A percentile compares a stretch with the other conserved stretches of the same genome.
These are phyloP conservation scores for Phaeoacremonium minimum DNA, from an alignment of 2,329 filamentous ascomycete species.

Conservation along the genomic window DNA sequence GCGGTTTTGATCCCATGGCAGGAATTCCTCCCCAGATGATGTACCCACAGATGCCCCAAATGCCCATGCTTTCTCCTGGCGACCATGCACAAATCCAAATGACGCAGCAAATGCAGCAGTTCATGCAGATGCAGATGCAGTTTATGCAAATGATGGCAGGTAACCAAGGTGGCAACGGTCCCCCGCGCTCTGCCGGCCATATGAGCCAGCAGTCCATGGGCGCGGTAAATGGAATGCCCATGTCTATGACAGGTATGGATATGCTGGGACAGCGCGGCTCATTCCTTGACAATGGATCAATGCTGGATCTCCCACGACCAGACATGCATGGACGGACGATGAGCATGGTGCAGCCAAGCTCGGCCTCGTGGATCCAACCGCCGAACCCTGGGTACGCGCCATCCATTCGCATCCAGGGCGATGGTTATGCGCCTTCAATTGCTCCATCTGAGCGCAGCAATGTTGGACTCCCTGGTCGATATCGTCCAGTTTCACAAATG, in stretches of 20 bases:
- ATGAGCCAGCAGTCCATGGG: slow-evolving; percentile 34
- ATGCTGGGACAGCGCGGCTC: slow-evolving; percentile 32
- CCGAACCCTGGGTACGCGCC: slow-evolving; percentile 39
- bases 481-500: slow-evolving; percentile 78
- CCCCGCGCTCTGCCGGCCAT: slow-evolving; percentile 19
- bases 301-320: slow-evolving; percentile 37
- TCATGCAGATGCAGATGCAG: slow-evolving; percentile 94
- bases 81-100: slow-evolving; percentile 77
- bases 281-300: slow-evolving; percentile 39
- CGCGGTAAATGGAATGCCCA: slow-evolving; percentile 27
- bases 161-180: slow-evolving; percentile 12
- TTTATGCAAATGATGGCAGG: slow-evolving; percentile 79
- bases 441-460: slow-evolving; percentile 95
- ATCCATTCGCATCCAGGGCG: slow-evolving; percentile 43
- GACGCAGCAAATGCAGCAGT: slow-evolving; percentile 78
- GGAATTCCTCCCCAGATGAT: slow-evolving; percentile 48
- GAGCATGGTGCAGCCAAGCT: slow-evolving; percentile 76
- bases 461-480: slow-evolving; percentile 81
- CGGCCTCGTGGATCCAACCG: slow-evolving; percentile 52
- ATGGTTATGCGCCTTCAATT: slow-evolving; percentile 81
- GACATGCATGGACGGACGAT: slow-evolving; percentile 61
- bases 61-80: slow-evolving; percentile 49
- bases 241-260: slow-evolving; percentile 15
- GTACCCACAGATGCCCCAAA: slow-evolving; percentile 34
- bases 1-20: slow-evolving; percentile 41